Conservation (phyloP, 225 moss, liverwort and hornwort species). For the Thuidium tamariscinum region DNA sequence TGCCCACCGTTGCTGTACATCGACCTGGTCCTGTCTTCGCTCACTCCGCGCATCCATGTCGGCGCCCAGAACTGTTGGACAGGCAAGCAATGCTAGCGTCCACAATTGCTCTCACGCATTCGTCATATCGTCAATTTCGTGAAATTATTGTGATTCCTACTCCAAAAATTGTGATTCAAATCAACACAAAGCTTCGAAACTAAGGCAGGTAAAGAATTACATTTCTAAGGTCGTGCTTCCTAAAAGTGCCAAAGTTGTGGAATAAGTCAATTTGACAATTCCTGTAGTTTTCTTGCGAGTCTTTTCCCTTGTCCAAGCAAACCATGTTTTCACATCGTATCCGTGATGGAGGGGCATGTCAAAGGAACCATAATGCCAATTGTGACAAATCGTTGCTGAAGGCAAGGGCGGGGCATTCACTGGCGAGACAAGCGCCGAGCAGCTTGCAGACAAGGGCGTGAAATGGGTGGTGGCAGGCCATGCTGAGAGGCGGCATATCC, state of each 20-base stretch:
- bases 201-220: neutral
- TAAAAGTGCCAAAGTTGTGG: neutral
- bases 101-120: neutral
- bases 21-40: constrained; percentile 17
- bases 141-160: neutral
- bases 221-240: neutral
- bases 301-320: neutral
- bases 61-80: constrained; percentile 73
- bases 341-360: neutral
- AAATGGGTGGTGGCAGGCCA: constrained; percentile 81
- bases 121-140: neutral
- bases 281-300: neutral
- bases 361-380: neutral
- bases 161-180: neutral
- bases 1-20: constrained; percentile 53
- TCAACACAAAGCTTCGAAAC: neutral
- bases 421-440: constrained; percentile 80
- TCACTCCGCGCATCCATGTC: constrained; percentile 52
- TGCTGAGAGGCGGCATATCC: constrained; percentile 24
- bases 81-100: neutral
- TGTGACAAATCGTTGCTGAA: neutral
- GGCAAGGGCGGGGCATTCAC: constrained; percentile 68
- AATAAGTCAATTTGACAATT: neutral
- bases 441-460: constrained; percentile 56
- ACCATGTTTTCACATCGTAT: neutral